Evolutionary conservation across 106 monocot species (phyloP), one percentile per base, ranked within the genome.

Genomic region (Dioscorea alata): DNA sequence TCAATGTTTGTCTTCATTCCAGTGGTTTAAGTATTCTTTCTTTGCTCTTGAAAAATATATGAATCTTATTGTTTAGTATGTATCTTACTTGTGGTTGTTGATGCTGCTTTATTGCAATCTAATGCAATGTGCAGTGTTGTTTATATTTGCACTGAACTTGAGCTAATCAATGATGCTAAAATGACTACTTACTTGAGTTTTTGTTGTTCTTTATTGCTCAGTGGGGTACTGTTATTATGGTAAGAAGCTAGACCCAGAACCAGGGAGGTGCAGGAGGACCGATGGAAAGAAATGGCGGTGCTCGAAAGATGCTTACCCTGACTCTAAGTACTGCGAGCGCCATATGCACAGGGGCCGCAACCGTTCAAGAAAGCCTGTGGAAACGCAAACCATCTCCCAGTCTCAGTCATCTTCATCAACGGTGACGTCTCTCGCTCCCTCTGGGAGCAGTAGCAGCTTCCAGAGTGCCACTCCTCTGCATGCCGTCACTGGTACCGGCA

Each of bases 281-380:
- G 88, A 88, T 21, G 88, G 88, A 19, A 88, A 88, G 82, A 88
- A 88, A 58, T 88, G 88, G 88, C 74, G 88, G 63, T 88, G 88
- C 88, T 75, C 84, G 15, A 88, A 78, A 32, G 89, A 86, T 48
- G 93, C 84, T 9, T 78, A 79, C 50, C 84, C 86, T 20, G 89
- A 89, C 58, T 83, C 86, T 57, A 89, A 86, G 68, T 93, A 93
- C 81, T 93, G 93, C 75, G 93, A 93, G 76, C 80, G 86, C 12
- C 89, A 89, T 77, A 84, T 93, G 77, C 86, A 89, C 52, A 65
- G 93, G 2, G 86, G 93, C 76, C 83, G 86, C 67, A 80, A 85
- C 33, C 93, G 93, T 89, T 89, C 93, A 89, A 89, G 93, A 93
- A 88, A 88, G 84, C 88, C 75, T 81, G 88, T 88, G 88, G 84